phyloP scores from a whole-genome alignment of 225 moss, liverwort and hornwort genomes.

The Ulota crispa region DNA sequence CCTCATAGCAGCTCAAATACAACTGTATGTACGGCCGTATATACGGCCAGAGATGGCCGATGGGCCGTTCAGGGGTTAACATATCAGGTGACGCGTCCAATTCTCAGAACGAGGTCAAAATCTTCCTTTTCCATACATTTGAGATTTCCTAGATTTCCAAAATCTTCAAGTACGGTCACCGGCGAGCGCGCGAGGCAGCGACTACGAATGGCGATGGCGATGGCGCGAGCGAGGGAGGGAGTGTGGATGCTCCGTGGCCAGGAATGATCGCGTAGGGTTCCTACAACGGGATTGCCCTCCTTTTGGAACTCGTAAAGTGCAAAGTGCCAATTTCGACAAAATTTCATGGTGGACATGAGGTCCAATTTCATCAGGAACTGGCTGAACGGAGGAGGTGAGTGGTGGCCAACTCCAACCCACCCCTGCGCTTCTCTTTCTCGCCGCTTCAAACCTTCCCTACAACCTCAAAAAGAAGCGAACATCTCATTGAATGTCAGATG shows the following conservation, averaged over 20 bases:
- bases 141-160: too few species aligned
- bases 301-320: not conserved
- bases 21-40: too few species aligned
- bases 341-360: conserved; percentile 29
- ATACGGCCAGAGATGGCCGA: too few species aligned
- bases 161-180: too few species aligned
- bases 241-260: conserved; percentile 46
- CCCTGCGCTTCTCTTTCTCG: not conserved
- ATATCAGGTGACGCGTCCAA: too few species aligned
- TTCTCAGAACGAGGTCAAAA: too few species aligned
- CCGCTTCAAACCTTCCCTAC: not conserved
- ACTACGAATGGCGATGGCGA: not conserved
- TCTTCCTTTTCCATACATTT: accelerated
- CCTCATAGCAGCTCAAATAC: too few species aligned
- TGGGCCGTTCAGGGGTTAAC: too few species aligned
- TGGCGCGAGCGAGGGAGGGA: not conserved
- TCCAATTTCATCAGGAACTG: conserved; percentile 5
- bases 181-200: too few species aligned
- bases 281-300: not conserved
- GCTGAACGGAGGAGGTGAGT: not conserved
- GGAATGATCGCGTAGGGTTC: conserved; percentile 34
- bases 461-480: not conserved
- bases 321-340: not conserved
- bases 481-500: not conserved
- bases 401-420: not conserved